Conservation (phyloP, 495 filamentous ascomycete genomes). For the Trichocladium uniseriatum region DNA sequence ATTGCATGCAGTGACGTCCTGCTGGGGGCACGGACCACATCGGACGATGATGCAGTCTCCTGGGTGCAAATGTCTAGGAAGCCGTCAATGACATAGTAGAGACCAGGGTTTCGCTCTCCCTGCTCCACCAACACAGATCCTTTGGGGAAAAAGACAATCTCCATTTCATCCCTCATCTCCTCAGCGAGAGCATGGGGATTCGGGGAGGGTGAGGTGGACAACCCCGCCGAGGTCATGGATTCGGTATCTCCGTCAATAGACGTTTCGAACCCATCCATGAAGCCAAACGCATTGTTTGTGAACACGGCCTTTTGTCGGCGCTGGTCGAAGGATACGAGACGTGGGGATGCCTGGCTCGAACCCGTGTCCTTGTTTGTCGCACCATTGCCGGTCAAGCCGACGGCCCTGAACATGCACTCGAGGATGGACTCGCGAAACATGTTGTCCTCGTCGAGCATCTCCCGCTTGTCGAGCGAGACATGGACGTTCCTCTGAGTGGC, state of each 20-base stretch:
- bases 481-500: slow-evolving; percentile 45
- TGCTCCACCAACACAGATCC: slow-evolving; percentile 95
- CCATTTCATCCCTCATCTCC: slow-evolving; percentile 84
- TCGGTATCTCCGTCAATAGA: slow-evolving; percentile 78
- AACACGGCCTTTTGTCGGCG: slow-evolving; percentile 77
- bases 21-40: slow-evolving; percentile 28
- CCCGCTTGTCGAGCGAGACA: slow-evolving; percentile 52
- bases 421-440: slow-evolving; percentile 83
- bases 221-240: slow-evolving; percentile 59
- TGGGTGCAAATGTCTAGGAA: slow-evolving; percentile 80
- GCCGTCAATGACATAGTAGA: slow-evolving; percentile 97
- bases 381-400: slow-evolving; percentile 66
- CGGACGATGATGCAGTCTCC: slow-evolving; percentile 26
- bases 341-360: slow-evolving; percentile 77
- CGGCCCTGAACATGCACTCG: slow-evolving; percentile 91
- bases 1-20: slow-evolving; percentile 28
- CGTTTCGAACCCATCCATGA: slow-evolving; percentile 82
- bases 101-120: slow-evolving; percentile 85
- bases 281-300: slow-evolving; percentile 78
- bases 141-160: slow-evolving; percentile 95
- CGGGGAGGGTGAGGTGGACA: slow-evolving; percentile 32
- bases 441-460: slow-evolving; percentile 74
- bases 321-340: slow-evolving; percentile 76
- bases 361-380: slow-evolving; percentile 48
- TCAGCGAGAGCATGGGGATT: slow-evolving; percentile 47